A percentile compares a stretch with the other conserved stretches of the same genome.
Evolutionary conservation across 768 basidiomycete species (phyloP).

Genomic region (Suillus ampliporus): DNA sequence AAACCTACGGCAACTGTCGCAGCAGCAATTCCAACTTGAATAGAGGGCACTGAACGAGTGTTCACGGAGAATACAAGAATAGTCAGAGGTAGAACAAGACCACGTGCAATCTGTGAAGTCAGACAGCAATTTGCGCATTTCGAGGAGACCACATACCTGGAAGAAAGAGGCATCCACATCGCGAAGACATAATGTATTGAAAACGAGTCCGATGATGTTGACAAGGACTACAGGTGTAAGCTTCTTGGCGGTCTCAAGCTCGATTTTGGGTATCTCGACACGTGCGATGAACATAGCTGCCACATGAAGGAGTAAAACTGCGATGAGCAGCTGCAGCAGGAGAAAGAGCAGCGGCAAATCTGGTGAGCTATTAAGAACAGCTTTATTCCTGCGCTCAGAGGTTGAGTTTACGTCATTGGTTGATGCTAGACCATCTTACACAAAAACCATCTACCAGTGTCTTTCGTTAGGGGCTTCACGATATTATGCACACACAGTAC

Average conservation of each 20-base stretch:
- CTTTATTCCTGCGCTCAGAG: slow-evolving; percentile 63
- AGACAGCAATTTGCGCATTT: neutral
- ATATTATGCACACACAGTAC: slow-evolving; percentile 31
- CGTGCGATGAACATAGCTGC: slow-evolving; percentile 52
- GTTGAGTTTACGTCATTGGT: neutral
- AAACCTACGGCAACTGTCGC: slow-evolving; percentile 75
- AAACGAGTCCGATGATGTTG: slow-evolving; percentile 76
- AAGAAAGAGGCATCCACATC: slow-evolving; percentile 84
- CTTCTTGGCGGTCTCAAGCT: slow-evolving; percentile 58
- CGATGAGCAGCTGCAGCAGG: slow-evolving; percentile 68
- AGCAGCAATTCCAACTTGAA: slow-evolving; percentile 62
- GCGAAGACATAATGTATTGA: slow-evolving; percentile 80
- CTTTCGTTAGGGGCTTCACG: slow-evolving; percentile 9
- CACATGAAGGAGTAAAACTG: slow-evolving; percentile 65
- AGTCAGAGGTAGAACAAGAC: slow-evolving; percentile 83
- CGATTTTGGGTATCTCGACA: slow-evolving; percentile 63
- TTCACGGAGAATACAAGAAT: slow-evolving; percentile 71
- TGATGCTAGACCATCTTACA: slow-evolving; percentile 37
- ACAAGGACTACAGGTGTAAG: slow-evolving; percentile 67
- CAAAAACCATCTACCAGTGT: slow-evolving; percentile 52
- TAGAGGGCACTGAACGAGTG: slow-evolving; percentile 58
- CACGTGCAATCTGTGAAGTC: slow-evolving; percentile 72
- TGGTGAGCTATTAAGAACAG: slow-evolving; percentile 69
- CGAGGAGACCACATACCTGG: slow-evolving; percentile 51
- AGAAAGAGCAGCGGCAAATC: slow-evolving; percentile 73